Evolutionary conservation across 1,284 basidiomycete genomes (phyloP), one percentile per base, ranked within the genome.

Genomic region (Austroboletus olivaceoglutinosus): DNA sequence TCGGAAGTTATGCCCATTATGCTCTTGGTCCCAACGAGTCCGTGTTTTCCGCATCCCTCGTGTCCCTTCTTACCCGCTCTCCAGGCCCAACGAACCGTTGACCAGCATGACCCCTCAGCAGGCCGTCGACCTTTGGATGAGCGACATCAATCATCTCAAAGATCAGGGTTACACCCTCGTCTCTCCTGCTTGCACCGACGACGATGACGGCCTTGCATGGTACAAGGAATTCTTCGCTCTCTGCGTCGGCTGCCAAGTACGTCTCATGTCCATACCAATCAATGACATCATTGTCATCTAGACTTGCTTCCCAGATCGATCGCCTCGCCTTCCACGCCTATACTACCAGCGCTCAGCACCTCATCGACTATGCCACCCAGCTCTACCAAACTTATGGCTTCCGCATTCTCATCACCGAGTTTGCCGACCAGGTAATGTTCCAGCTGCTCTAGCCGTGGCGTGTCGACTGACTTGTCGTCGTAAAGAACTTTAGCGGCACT

Each of bases 141-240:
- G 79, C 53, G 76, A 87, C 68, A 77, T 91, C 49, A 52, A 81
- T 23, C 85, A 85, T 43, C 75, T 89, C 55, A 69, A 73, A 48
- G 29, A 57, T 16, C 39, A 75, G 27, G 89, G 89, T 18, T 85
- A 84, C 67, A 58, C 60, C 12, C 73, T 89, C 34, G 70, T 83
- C 55, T 76, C 82, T 25, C 89, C 91, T 23, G 85, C 88, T 22
- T 78, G 78, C 52, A 88, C 89, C 33, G 80, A 81, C 38, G 79
- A 77, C 43, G 75, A 79, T 2, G 63, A 64, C 37, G 91, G 88
- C 27, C 62, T 69, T 16, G 19, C 45, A 0, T 84, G 89, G 90
- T 73, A 88, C 66, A 21, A 73, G 42, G 51, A 76, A 18, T 91
- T 91, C 71, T 63, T 85, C 40, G 31, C 41, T 0, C 62, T 67